A percentile compares a stretch with the other conserved stretches of the same genome.
These are phyloP conservation scores for Paecilomyces niveus DNA, from an alignment of 2,329 filamentous ascomycete genomes.

Conservation along the genomic window DNA sequence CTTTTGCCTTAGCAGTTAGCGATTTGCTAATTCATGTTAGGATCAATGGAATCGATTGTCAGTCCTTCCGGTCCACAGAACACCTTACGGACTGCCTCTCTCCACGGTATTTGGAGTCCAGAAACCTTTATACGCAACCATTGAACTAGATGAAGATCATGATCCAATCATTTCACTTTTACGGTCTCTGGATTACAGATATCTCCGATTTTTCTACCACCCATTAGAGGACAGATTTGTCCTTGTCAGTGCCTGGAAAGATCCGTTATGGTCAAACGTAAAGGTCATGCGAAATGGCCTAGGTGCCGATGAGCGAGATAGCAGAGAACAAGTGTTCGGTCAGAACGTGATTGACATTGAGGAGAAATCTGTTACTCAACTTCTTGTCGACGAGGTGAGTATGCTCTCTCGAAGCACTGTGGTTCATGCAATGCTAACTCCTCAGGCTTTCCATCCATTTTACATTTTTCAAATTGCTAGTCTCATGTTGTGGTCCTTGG, in stretches of 20 bases:
- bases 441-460: conserved; percentile 80
- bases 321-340: conserved; percentile 80
- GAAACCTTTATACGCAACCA: conserved; percentile 47
- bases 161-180: conserved; percentile 72
- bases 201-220: conserved; percentile 88
- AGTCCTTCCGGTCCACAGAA: conserved; percentile 60
- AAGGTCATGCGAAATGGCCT: conserved; percentile 69
- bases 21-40: conserved; percentile 33
- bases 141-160: conserved; percentile 62
- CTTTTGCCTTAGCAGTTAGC: conserved; percentile 8
- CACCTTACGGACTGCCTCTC: conserved; percentile 54
- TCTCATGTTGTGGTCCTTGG: conserved; percentile 86
- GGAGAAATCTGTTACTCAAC: conserved; percentile 73
- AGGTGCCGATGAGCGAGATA: conserved; percentile 79
- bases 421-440: conserved; percentile 5
- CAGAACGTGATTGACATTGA: conserved; percentile 87
- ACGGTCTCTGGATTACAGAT: conserved; percentile 80
- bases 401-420: conserved; percentile 8
- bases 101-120: conserved; percentile 54
- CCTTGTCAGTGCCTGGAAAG: conserved; percentile 85
- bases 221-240: conserved; percentile 83
- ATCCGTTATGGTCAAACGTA: conserved; percentile 78
- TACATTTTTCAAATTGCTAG: conserved; percentile 98
- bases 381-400: conserved; percentile 78
- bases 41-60: conserved; percentile 95